Conservation (phyloP, 2,329 filamentous ascomycete species). For the Nemania bipapillata region DNA sequence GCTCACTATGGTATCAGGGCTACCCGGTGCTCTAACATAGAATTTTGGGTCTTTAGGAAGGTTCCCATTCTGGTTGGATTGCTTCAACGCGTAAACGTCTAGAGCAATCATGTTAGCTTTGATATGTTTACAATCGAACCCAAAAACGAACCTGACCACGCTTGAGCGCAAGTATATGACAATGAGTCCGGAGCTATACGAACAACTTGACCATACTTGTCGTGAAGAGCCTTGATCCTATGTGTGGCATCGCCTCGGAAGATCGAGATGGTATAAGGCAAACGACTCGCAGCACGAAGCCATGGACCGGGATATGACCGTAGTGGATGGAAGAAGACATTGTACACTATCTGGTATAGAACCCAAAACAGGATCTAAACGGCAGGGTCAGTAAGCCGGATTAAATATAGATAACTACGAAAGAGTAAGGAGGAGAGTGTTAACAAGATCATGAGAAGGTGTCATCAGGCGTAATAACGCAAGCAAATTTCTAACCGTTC, state of each 20-base stretch:
- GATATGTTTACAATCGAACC: too few species aligned
- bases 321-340: slow-evolving; percentile 46
- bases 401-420: too few species aligned
- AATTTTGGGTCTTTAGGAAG: slow-evolving; percentile 26
- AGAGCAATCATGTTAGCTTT: not conserved
- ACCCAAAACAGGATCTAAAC: too few species aligned
- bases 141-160: too few species aligned
- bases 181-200: slow-evolving; percentile 51
- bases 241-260: slow-evolving; percentile 38
- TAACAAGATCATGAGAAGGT: too few species aligned
- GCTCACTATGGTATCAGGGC: slow-evolving; percentile 1
- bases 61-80: slow-evolving; percentile 18
- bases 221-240: slow-evolving; percentile 45
- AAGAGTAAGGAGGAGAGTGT: too few species aligned
- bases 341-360: slow-evolving; percentile 29
- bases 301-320: slow-evolving; percentile 45
- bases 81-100: slow-evolving; percentile 31
- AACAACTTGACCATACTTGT: slow-evolving; percentile 55
- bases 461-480: too few species aligned
- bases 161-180: too few species aligned
- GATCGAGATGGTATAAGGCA: slow-evolving; percentile 39
- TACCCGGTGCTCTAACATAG: not conserved
- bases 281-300: slow-evolving; percentile 36
- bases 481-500: too few species aligned
- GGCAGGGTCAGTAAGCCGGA: too few species aligned